A percentile compares a stretch with the other conserved stretches of the same genome.
Conservation (phyloP, 129 eudicot species). For the Chrysanthemum seticuspe region DNA sequence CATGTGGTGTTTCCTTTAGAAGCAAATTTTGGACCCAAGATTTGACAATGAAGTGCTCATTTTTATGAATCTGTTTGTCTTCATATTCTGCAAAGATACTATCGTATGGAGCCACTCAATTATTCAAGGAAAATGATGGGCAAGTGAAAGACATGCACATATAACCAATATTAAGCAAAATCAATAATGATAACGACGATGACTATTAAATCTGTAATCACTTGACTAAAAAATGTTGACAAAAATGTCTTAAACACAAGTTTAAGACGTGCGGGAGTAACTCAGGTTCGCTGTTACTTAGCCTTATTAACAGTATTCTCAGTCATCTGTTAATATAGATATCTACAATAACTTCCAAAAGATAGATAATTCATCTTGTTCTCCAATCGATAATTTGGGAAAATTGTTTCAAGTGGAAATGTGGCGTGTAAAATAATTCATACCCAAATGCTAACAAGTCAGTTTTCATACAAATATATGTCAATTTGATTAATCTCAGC, state of each 20-base stretch:
- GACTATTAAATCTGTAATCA: too few relatives aligned
- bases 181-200: too few relatives aligned
- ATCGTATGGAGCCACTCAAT: slow-evolving; percentile 14
- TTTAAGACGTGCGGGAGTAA: not conserved
- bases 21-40: slow-evolving; percentile 22
- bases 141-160: slow-evolving; percentile 1
- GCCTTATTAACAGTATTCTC: too few relatives aligned
- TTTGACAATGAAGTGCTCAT: slow-evolving; percentile 26
- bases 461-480: not conserved
- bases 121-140: slow-evolving; percentile 18
- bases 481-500: not conserved
- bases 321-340: too few relatives aligned
- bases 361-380: not conserved
- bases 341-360: too few relatives aligned
- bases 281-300: not conserved
- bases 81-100: slow-evolving; percentile 24
- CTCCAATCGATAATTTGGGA: not conserved
- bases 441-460: not conserved
- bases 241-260: not conserved
- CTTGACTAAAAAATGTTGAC: too few relatives aligned
- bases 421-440: not conserved
- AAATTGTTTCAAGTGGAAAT: not conserved
- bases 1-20: slow-evolving; percentile 25
- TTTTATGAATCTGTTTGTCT: slow-evolving; percentile 23
- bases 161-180: not conserved